Evolutionary conservation across 495 filamentous ascomycete species (phyloP).

Genomic region (Aspergillus taichungensis): DNA sequence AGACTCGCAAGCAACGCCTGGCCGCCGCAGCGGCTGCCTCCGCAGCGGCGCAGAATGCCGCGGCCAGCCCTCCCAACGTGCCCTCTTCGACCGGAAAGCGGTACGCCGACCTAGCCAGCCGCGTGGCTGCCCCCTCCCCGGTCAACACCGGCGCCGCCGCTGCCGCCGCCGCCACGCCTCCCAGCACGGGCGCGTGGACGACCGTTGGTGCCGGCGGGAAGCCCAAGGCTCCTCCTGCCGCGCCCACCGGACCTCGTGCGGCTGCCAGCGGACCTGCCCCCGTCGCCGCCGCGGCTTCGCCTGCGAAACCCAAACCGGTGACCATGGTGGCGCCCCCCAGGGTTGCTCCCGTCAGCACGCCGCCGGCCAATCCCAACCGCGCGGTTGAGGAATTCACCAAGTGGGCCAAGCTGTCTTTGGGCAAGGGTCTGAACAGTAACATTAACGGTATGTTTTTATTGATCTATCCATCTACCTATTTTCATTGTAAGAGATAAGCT

Average conservation of each 20-base stretch:
- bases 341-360: constrained; percentile 24
- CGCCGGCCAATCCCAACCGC: constrained; percentile 42
- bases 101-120: constrained; percentile 92
- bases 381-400: constrained; percentile 84
- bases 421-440: constrained; percentile 48
- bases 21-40: constrained; percentile 49
- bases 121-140: constrained; percentile 42
- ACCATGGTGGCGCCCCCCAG: constrained; percentile 23
- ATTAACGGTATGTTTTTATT: constrained; percentile 46
- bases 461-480: not conserved
- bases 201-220: constrained; percentile 95
- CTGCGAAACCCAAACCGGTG: constrained; percentile 35
- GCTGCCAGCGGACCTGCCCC: constrained; percentile 38
- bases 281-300: constrained; percentile 32
- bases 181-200: constrained; percentile 64
- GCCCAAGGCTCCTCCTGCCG: constrained; percentile 61
- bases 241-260: constrained; percentile 47
- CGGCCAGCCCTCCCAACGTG: constrained; percentile 40
- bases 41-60: constrained; percentile 39
- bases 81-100: constrained; percentile 61
- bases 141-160: constrained; percentile 18
- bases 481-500: constrained; percentile 2
- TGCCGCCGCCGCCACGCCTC: not conserved
- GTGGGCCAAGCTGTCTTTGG: constrained; percentile 73
- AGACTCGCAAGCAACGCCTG: constrained; percentile 69